A percentile compares a stretch with the other conserved stretches of the same genome.
These are phyloP conservation scores for Pseudogymnoascus sp. DNA, from an alignment of 2,329 filamentous ascomycete genomes.

Conservation along the genomic window DNA sequence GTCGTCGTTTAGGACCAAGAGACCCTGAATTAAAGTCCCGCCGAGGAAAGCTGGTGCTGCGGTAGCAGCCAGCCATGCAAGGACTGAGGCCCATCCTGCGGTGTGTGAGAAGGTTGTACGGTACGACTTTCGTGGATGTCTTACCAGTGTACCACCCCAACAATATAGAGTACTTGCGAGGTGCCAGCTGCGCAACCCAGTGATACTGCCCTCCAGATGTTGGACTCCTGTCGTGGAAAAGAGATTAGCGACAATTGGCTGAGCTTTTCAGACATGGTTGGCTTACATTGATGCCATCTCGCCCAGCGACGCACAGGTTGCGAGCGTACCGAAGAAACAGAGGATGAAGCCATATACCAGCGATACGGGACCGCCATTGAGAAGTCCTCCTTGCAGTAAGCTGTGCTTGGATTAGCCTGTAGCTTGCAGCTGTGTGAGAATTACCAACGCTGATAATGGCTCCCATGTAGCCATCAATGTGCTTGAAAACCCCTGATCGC, in stretches of 20 bases:
- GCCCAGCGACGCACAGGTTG: constrained; percentile 31
- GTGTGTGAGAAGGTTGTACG: constrained; percentile 17
- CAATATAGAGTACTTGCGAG: constrained; percentile 38
- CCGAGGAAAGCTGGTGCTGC: constrained; percentile 34
- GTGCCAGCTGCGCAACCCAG: constrained; percentile 46
- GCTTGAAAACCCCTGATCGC: constrained; percentile 35
- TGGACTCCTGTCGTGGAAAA: constrained; percentile 8
- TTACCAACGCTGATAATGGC: constrained; percentile 27
- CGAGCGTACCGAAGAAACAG: constrained; percentile 36
- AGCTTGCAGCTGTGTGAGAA: neutral
- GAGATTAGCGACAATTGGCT: constrained; percentile 10
- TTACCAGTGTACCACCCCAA: constrained; percentile 36
- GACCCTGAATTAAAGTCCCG: constrained; percentile 38
- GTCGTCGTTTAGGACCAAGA: constrained; percentile 34
- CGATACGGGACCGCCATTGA: constrained; percentile 42
- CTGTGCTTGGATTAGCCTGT: neutral
- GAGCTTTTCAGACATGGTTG: constrained; percentile 15
- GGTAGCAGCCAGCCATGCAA: constrained; percentile 33
- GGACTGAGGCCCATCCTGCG: constrained; percentile 39
- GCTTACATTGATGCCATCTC: constrained; percentile 26
- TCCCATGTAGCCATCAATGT: constrained; percentile 48
- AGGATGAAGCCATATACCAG: constrained; percentile 43
- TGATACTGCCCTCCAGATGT: constrained; percentile 47
- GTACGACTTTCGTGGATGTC: neutral
- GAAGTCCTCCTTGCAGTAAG: constrained; percentile 5